A percentile compares a stretch with the other conserved stretches of the same genome.
phyloP scores from a whole-genome alignment of 306 rosid species.

The Cajanus cajan region DNA sequence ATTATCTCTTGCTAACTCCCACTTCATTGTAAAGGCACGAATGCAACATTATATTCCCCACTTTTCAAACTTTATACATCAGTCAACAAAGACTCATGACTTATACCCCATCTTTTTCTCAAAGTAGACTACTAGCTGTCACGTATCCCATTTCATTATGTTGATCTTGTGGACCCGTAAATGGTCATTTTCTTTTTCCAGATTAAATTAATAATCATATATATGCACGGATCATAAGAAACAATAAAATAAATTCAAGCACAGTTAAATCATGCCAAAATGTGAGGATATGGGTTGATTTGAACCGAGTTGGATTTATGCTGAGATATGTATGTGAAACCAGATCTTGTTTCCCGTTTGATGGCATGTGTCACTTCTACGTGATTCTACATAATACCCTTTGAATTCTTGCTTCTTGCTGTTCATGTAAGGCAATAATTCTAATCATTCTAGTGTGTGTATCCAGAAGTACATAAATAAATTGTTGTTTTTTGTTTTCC shows the following conservation, averaged over 20 bases:
- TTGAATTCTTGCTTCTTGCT: conserved; percentile 32
- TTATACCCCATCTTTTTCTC: conserved; percentile 21
- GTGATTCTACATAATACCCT: conserved; percentile 30
- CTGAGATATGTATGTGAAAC: conserved; percentile 22
- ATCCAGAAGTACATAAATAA: neutral
- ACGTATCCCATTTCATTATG: conserved; percentile 53
- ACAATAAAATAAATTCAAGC: conserved; percentile 11
- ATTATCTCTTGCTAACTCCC: conserved; percentile 25
- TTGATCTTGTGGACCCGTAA: conserved; percentile 58
- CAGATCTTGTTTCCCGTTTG: conserved; percentile 45
- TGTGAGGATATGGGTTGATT: conserved; percentile 27
- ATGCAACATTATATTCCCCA: conserved; percentile 31
- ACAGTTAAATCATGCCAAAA: conserved; percentile 19
- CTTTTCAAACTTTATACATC: conserved; percentile 50
- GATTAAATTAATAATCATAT: neutral
- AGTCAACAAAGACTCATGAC: conserved; percentile 54
- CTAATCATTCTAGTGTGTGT: conserved; percentile 13
- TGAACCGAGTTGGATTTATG: conserved; percentile 17
- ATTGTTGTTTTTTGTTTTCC: conserved; percentile 12
- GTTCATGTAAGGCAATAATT: conserved; percentile 28
- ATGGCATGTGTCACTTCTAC: conserved; percentile 36
- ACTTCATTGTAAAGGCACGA: conserved; percentile 32
- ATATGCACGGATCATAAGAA: conserved; percentile 21
- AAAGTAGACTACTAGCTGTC: conserved; percentile 40
- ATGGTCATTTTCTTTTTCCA: neutral